These are phyloP conservation scores for Trichoderma sp. DNA, from an alignment of 2,329 filamentous ascomycete species.

Conservation along the genomic window DNA sequence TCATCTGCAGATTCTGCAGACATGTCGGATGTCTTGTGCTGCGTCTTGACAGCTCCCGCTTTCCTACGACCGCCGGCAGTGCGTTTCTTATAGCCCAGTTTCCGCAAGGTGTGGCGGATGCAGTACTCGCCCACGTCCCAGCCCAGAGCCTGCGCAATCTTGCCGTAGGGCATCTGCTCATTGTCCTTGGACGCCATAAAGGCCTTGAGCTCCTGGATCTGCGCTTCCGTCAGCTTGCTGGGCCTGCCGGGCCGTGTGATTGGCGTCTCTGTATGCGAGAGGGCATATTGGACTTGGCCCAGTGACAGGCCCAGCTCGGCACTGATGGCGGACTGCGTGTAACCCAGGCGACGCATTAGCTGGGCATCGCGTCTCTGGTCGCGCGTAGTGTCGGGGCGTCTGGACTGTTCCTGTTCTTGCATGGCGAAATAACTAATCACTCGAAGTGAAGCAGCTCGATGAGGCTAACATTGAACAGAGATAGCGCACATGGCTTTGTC, in stretches of 20 bases:
- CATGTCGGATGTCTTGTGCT: not conserved
- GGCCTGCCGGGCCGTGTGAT: not conserved
- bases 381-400: constrained; percentile 7
- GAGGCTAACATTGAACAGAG: not conserved
- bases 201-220: constrained; percentile 1
- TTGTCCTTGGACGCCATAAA: constrained; percentile 12
- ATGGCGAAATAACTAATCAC: not conserved
- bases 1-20: not conserved
- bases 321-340: constrained; percentile 9
- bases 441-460: not conserved
- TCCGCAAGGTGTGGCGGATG: constrained; percentile 11
- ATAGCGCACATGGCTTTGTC: not conserved
- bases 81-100: not conserved
- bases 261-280: constrained; percentile 12
- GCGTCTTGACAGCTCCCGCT: not conserved
- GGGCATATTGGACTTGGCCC: constrained; percentile 3
- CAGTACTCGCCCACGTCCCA: constrained; percentile 15
- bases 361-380: constrained; percentile 11
- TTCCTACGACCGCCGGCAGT: not conserved
- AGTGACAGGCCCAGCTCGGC: constrained; percentile 4
- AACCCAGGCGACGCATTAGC: constrained; percentile 10
- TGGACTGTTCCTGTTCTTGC: not conserved
- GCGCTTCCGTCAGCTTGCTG: not conserved
- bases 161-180: constrained; percentile 4
- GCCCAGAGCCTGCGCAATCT: constrained; percentile 3